Percentiles rank a stretch among this genome's conserved stretches.
Conservation (phyloP, 495 filamentous ascomycete genomes). For the Alectoria sarmentosa region DNA sequence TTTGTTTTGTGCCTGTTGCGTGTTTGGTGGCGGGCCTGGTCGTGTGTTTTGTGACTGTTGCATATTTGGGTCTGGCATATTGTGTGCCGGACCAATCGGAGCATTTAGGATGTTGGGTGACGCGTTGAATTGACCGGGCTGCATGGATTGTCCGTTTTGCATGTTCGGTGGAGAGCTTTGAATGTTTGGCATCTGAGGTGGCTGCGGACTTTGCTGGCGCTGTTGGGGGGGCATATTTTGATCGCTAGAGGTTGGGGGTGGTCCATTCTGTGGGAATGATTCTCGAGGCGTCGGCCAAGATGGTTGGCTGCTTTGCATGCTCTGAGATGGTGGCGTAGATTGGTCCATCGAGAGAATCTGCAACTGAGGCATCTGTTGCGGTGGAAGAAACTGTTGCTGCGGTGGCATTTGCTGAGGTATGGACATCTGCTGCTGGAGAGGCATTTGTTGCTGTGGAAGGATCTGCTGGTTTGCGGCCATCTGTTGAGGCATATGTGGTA, state of each 20-base stretch:
- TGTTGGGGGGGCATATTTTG: not conserved
- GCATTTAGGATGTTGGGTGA: not conserved
- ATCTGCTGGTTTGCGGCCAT: not conserved
- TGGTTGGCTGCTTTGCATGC: not conserved
- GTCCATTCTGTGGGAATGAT: not conserved
- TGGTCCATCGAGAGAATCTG: slow-evolving; percentile 5
- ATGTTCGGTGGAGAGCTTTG: not conserved
- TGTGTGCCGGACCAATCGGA: not conserved
- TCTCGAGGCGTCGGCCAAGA: not conserved
- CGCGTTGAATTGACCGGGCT: not conserved
- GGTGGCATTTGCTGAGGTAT: not conserved
- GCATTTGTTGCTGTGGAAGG: not conserved
- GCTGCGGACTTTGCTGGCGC: not conserved
- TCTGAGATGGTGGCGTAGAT: not conserved
- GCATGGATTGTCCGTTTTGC: slow-evolving; percentile 5
- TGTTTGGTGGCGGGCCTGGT: not conserved
- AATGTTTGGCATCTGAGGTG: not conserved
- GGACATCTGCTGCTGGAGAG: not conserved
- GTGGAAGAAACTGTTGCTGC: not conserved
- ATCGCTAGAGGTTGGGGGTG: not conserved
- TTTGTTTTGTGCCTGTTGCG: not conserved
- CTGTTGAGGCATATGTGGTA: not conserved
- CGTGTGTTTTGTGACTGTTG: not conserved
- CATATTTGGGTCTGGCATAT: not conserved
- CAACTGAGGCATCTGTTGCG: slow-evolving; percentile 3